Evolutionary conservation across 2,329 filamentous ascomycete species (phyloP), one percentile per base, ranked within the genome.

Genomic region (Penicillium sp.): DNA sequence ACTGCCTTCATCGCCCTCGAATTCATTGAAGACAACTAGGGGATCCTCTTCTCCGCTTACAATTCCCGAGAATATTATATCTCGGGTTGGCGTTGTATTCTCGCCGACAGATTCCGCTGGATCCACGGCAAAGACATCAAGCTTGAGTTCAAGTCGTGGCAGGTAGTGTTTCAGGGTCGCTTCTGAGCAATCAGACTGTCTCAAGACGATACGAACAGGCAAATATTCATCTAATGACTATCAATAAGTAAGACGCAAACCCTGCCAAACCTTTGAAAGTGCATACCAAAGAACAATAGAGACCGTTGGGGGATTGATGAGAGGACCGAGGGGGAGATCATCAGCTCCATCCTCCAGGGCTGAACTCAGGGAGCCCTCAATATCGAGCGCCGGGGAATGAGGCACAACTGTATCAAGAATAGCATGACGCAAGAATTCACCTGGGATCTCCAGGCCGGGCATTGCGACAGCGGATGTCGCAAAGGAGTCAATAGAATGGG

Each of bases 221-320:
- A 82, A 72, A 43, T 75, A 71, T 72, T 85, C 82, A 79, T 85
- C 82, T 84, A 70, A 57, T 68, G 33, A 70, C 74, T 78, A 62
- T 64, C 55, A 63, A 75, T 82, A 65, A 82, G 78, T 78, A 78
- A 80, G 75, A 78, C 63, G 68, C 56, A 66, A 67, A 61, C 58
- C 60, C 53, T 56, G 46, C 50, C 1, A 22, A 22, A 11, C 16
- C 42, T 26, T n/a, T 16, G 31, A 30, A 28, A 17, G 16, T 33
- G 16, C 71, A 44, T 70, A 78, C 81, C 81, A 60, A 83, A 82
- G 28, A 84, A 78, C 14, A 84, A 67, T 17, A 81, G 69, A 30
- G 78, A 74, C 57, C 82, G 76, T 61, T 83, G 80, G 19, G 74
- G 69, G 48, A 83, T 74, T 43, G 75, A 77, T 3, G 80, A 76